Percentiles rank a stretch among this genome's conserved stretches.
These are phyloP conservation scores for Calonectria naviculata DNA, from an alignment of 2,329 filamentous ascomycete genomes.

Conservation along the genomic window DNA sequence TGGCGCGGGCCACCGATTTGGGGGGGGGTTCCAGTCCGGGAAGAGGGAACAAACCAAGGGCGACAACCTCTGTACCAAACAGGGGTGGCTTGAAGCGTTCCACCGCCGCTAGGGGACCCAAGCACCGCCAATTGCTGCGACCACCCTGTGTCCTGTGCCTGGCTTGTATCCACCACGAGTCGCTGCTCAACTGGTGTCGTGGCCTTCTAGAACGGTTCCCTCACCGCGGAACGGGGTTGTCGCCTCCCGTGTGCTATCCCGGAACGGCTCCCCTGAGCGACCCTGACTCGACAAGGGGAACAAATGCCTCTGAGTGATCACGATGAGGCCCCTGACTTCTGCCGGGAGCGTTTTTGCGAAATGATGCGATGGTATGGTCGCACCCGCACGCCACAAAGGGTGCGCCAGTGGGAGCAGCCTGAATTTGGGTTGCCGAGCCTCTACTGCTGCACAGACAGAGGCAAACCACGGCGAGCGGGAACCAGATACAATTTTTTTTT, in stretches of 20 bases:
- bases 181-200: conserved; percentile 24
- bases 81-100: conserved; percentile 36
- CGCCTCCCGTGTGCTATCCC: conserved; percentile 32
- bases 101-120: conserved; percentile 34
- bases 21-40: conserved; percentile 21
- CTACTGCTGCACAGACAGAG: background rate
- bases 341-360: conserved; percentile 4
- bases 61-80: conserved; percentile 25
- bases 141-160: conserved; percentile 26
- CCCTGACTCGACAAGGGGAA: conserved; percentile 23
- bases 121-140: conserved; percentile 28
- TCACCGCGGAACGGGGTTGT: conserved; percentile 42
- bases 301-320: conserved; percentile 20
- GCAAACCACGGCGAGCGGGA: background rate
- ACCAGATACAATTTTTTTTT: background rate
- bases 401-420: background rate
- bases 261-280: conserved; percentile 30
- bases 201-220: conserved; percentile 45
- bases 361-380: background rate
- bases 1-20: conserved; percentile 36
- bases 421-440: background rate
- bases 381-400: background rate
- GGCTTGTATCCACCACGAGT: conserved; percentile 26
- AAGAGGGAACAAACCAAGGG: conserved; percentile 26
- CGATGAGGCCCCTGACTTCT: conserved; percentile 18